Base-by-base conservation (phyloP, 2,329 filamentous ascomycete species). In the Fusarium bulbicola region DNA sequence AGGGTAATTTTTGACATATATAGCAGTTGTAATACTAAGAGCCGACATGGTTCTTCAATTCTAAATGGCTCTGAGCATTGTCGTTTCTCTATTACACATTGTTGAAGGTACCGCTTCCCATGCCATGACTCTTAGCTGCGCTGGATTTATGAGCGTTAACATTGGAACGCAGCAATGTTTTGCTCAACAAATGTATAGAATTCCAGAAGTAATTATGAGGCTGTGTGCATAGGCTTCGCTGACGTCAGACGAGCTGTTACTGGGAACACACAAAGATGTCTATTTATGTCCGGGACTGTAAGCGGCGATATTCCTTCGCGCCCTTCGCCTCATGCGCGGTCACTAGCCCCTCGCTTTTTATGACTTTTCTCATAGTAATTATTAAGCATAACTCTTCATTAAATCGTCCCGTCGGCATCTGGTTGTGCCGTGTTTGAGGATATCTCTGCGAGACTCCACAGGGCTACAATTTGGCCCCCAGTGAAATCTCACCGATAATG, bases 121-220 rank as follows among this genome's bases (percentile, higher is more conserved):
- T 3, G 5, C 8, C 12, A 28, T 10, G 6, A 14, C 4, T 8
- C 10, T 46, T 47, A 11, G 13, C 7, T 28, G 11, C 24, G 24
- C 24, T 10, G 18, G 4, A 32, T 32, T 32, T 14, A 32, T 14
- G 6, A 32, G 26, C 9, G 11, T 9, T 11, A 12, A 16, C 5
- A 8, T 11, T 30, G 28, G n/a, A 30, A n/a, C 4, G 28, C 14
- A 49, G 32, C 32, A 32, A 14, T 14, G 5, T 32, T 32, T 3
- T 32, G 7, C 13, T 14, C 13, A 32, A 14, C 6, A 14, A 32
- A 14, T 32, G 6, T 9, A 20, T 9, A 7, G 16, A 14, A 52
- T 15, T 11, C 3, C 1, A 18, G 0, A 6, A 0, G 9, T 34
- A 14, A 7, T 14, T 15, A 14, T 24, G 13, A 15, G 49, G n/a